Percentiles rank a stretch among this genome's conserved stretches.
Evolutionary conservation across 2,329 filamentous ascomycete genomes (phyloP).

Genomic region (Sporothrix sp.): DNA sequence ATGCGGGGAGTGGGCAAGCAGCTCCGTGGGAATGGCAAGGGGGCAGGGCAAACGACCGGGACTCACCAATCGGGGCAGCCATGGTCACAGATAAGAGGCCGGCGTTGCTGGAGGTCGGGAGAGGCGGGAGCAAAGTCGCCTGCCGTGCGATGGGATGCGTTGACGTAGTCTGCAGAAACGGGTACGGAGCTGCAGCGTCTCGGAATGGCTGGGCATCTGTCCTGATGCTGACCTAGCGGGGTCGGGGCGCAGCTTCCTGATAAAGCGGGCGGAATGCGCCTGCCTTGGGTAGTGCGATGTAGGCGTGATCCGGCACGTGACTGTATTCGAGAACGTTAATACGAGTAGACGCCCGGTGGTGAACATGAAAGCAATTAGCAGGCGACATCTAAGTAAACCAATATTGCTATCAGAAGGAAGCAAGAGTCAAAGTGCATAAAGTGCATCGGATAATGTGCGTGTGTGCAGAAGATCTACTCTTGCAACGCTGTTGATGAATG

Average conservation of each 20-base stretch:
- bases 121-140: neutral
- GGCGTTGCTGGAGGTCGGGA: neutral
- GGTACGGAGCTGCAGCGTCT: neutral
- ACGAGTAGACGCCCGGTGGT: neutral
- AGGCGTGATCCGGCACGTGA: neutral
- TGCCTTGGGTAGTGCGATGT: neutral
- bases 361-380: neutral
- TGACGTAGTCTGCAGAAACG: neutral
- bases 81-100: constrained; percentile 26
- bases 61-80: constrained; percentile 47
- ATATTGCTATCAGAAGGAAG: too few species aligned
- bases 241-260: constrained; percentile 12
- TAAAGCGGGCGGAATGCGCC: constrained; percentile 10
- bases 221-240: constrained; percentile 7
- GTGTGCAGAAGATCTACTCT: too few species aligned
- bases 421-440: too few species aligned
- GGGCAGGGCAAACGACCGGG: neutral
- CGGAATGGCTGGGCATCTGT: constrained; percentile 6
- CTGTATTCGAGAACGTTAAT: neutral
- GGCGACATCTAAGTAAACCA: too few species aligned
- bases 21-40: neutral
- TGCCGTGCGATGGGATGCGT: neutral
- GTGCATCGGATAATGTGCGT: too few species aligned
- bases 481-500: too few species aligned
- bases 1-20: neutral